A percentile compares a stretch with the other conserved stretches of the same genome.
phyloP scores from a whole-genome alignment of 1,284 basidiomycete species.

The Lentinula novae-zelandiae region DNA sequence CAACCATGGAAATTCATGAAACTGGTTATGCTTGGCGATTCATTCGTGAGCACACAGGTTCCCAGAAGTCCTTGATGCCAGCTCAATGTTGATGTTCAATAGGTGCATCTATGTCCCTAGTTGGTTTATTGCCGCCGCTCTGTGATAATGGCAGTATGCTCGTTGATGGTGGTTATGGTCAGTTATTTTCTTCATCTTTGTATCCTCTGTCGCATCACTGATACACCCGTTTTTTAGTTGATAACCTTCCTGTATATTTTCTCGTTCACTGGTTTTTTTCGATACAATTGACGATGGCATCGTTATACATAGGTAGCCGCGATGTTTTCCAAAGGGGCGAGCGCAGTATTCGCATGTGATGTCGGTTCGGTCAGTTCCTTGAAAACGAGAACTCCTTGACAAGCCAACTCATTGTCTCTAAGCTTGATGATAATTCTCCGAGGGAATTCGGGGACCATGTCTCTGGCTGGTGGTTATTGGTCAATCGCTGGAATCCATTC shows the following conservation, averaged over 20 bases:
- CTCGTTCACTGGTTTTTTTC: background rate
- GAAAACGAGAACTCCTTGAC: background rate
- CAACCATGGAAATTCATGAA: constrained; percentile 96
- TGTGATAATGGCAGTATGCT: constrained; percentile 93
- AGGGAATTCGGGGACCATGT: constrained; percentile 93
- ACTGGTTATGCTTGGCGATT: constrained; percentile 93
- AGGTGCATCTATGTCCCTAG: constrained; percentile 97
- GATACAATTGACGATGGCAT: background rate
- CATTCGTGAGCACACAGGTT: constrained; percentile 52
- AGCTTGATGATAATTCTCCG: constrained; percentile 94
- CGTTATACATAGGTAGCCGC: constrained; percentile 63
- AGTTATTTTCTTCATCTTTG: constrained; percentile 25
- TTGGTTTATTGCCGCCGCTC: constrained; percentile 91
- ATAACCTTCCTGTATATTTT: constrained; percentile 78
- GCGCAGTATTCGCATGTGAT: constrained; percentile 92
- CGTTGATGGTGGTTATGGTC: constrained; percentile 93
- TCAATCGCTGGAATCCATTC: constrained; percentile 93
- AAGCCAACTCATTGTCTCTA: background rate
- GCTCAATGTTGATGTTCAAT: constrained; percentile 18
- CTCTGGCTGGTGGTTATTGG: constrained; percentile 94
- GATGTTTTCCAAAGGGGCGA: constrained; percentile 91
- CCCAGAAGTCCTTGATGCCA: constrained; percentile 2
- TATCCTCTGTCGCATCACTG: background rate
- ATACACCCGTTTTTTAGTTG: constrained; percentile 48
- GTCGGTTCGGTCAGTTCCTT: constrained; percentile 78